Conservation (phyloP, 495 filamentous ascomycete species). For the Parmelia sp. region DNA sequence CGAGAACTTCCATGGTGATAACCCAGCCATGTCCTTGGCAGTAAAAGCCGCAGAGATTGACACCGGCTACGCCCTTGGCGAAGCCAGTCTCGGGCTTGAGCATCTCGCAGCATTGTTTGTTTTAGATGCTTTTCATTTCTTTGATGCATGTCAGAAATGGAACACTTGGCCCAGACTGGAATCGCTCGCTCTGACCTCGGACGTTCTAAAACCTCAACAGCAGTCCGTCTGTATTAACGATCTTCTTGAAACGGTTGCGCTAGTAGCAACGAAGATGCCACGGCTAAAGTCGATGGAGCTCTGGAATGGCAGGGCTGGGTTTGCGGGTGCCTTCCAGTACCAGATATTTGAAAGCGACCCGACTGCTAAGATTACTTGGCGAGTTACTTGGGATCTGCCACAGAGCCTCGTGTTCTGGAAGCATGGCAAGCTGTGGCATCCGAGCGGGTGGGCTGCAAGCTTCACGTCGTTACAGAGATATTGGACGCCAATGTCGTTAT, state of each 20-base stretch:
- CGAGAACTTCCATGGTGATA: slow-evolving; percentile 17
- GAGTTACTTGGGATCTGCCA: slow-evolving; percentile 34
- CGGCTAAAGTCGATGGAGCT: slow-evolving; percentile 37
- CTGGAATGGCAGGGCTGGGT: slow-evolving; percentile 36
- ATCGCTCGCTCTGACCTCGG: slow-evolving; percentile 33
- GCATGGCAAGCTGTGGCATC: slow-evolving; percentile 36
- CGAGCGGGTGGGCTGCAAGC: slow-evolving; percentile 25
- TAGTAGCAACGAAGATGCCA: slow-evolving; percentile 35
- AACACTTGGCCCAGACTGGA: slow-evolving; percentile 15
- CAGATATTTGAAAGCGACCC: slow-evolving; percentile 25
- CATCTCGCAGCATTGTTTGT: slow-evolving; percentile 23
- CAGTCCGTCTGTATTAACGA: slow-evolving; percentile 16
- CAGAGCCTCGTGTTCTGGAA: slow-evolving; percentile 28
- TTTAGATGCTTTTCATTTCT: slow-evolving; percentile 23
- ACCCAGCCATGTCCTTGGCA: slow-evolving; percentile 21
- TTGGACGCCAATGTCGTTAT: slow-evolving; percentile 23
- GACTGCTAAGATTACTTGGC: slow-evolving; percentile 32
- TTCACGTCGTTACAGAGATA: slow-evolving; percentile 24
- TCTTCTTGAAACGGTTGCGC: slow-evolving; percentile 28
- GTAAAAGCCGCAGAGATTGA: slow-evolving; percentile 24
- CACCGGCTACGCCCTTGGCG: slow-evolving; percentile 18
- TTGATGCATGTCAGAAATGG: slow-evolving; percentile 20
- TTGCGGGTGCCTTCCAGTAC: slow-evolving; percentile 35
- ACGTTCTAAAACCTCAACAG: slow-evolving; percentile 23
- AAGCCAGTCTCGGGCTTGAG: slow-evolving; percentile 20